Base-by-base conservation (phyloP, 164 flowering plant genomes). In the Tinospora cordifolia region DNA sequence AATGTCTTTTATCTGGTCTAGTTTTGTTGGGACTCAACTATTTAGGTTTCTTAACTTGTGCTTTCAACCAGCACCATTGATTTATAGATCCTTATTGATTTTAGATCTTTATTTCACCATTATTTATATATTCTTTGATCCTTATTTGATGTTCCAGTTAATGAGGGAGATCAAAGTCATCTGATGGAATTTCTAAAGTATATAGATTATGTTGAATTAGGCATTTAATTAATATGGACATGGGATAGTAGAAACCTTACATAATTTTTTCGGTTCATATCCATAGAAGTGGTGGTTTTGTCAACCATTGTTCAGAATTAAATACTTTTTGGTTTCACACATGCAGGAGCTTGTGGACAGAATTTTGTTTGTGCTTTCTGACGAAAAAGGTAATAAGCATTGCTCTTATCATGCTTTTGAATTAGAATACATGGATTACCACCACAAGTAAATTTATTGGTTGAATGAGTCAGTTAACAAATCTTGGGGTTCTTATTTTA, bases 301-400 rank as follows among this genome's bases (percentile, higher is more conserved):
- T 65, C 24, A 6, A 6, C 13, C 47, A 36, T 9, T 4, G 19
- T 36, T 5, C 22, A 38, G 10, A 13, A 54, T 3, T 19, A 19
- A 22, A n/a, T 21, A 8, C 60, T 54, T 17, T 19, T 54, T 41
- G 11, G 11, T 66, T 13, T 66, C 3, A 24, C 39, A 22, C 22
- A n/a, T 73, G 72, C 79, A 84, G 86, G 86, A 84, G 63, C 83
- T 81, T 62, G 71, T 77, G 59, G 86, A 84, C 69, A 70, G 86
- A 54, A 81, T 84, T 66, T 68, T 84, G 59, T 75, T 74, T 15
- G 24, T 68, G 66, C 57, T 83, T 69, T 72, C 83, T 65, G 83
- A 83, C 74, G 83, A 78, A 3, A 76, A 73, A 79, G 84, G 84
- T 81, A 74, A 58, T 27, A 40, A n/a, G 17, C 46, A 26, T 44